phyloP scores from a whole-genome alignment of 2,329 filamentous ascomycete genomes.

The Fusarium metavorans region DNA sequence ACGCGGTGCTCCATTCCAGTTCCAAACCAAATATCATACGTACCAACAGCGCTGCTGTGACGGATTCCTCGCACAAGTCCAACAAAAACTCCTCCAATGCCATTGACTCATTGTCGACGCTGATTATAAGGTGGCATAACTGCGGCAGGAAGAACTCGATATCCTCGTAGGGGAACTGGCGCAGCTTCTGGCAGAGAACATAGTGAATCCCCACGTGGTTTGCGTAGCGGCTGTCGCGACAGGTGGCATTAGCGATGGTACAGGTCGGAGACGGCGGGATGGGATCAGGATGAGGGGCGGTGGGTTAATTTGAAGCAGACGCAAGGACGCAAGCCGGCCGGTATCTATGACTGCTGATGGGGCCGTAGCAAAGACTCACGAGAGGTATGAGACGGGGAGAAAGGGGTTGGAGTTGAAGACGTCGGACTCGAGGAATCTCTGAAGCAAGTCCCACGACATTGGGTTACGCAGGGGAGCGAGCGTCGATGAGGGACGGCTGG shows the following conservation, averaged over 20 bases:
- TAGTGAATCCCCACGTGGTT: constrained; percentile 92
- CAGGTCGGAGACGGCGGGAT: constrained; percentile 31
- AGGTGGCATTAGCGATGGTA: constrained; percentile 43
- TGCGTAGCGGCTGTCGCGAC: constrained; percentile 77
- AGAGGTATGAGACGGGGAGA: constrained; percentile 88
- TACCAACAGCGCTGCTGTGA: constrained; percentile 85
- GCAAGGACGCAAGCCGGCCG: not conserved
- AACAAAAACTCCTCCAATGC: constrained; percentile 88
- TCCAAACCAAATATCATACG: constrained; percentile 47
- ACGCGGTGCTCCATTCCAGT: constrained; percentile 20
- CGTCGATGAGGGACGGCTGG: constrained; percentile 46
- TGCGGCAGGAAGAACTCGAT: constrained; percentile 93
- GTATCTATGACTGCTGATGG: not conserved
- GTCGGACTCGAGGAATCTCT: constrained; percentile 92
- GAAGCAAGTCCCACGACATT: constrained; percentile 89
- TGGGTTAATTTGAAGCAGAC: not conserved
- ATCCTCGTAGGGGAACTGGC: constrained; percentile 89
- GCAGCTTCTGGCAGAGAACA: constrained; percentile 88
- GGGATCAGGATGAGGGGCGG: constrained; percentile 4
- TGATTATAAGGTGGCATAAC: constrained; percentile 88
- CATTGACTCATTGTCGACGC: constrained; percentile 92
- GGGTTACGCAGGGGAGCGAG: constrained; percentile 52
- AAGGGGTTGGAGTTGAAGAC: constrained; percentile 94
- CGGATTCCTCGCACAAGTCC: constrained; percentile 88
- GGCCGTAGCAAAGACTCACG: constrained; percentile 67